Base-by-base conservation (phyloP, 768 basidiomycete species). In the Leccinum disarticulatum region DNA sequence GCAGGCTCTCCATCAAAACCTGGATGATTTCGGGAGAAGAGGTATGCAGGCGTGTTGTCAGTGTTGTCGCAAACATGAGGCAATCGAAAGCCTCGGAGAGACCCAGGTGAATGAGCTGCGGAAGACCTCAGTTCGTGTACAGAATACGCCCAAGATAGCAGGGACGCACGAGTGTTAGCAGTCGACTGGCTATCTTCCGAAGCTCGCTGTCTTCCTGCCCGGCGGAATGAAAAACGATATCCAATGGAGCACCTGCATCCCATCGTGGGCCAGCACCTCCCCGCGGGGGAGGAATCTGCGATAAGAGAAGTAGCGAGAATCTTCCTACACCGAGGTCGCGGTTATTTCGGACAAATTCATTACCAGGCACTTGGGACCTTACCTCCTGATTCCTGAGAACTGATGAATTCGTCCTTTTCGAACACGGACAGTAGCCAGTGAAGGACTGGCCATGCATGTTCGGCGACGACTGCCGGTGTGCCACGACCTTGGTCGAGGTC, bases 391-490 rank as follows among this genome's bases (percentile, higher is more conserved):
- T 64, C 62, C 47, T 68, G 67, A 58, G 74, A 73, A 9, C 67
- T 66, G 52, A 73, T 59, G 10, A 64, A 61, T 64, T 90, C 85
- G 60, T 91, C 89, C 62, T 80, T 81, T 67, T 93, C 88, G 63
- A 90, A 90, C 19, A 91, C 64, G 22, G 74, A 68, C 11, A 93
- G 56, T 0, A 91, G 63, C 87, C 87, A 91, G 22, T 84, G 82
- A n/a, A 93, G 77, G 46, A 87, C 68, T 31, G 82, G 79, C 90
- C 91, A 93, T 5, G 88, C 84, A 61, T 86, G 76, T 51, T 82
- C 79, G 25, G 82, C 83, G 25, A 91, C 80, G 11, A 80, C 67
- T 50, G 64, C 58, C 22, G 70, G 70, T 3, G 55, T 55, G n/a
- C n/a, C 54, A 19, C 22, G 46, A 56, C 33, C 55, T 57, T 62